Conservation (phyloP, 1,139 yeast species). For the Blastobotrys serpentis region DNA sequence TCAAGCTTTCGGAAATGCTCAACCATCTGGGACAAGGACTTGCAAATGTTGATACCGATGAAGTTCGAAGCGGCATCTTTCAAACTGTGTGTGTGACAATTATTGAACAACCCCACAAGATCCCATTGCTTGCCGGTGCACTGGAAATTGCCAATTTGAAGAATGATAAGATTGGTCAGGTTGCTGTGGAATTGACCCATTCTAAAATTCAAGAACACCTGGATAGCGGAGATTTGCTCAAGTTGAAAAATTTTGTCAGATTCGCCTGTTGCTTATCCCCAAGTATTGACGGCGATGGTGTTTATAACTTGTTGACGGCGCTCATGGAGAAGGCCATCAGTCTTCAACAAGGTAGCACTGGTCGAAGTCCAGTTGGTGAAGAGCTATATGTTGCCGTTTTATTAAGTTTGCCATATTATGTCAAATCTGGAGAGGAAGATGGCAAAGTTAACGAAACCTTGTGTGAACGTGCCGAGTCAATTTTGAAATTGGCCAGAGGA, state of each 20-base stretch:
- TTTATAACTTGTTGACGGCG: conserved; percentile 53
- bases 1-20: conserved; percentile 38
- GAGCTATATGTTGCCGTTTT: conserved; percentile 64
- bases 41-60: conserved; percentile 58
- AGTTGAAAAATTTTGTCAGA: conserved; percentile 67
- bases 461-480: conserved; percentile 12
- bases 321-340: conserved; percentile 58
- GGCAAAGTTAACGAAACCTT: conserved; percentile 15
- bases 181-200: conserved; percentile 68
- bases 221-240: conserved; percentile 56
- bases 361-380: conserved; percentile 53
- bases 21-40: conserved; percentile 59
- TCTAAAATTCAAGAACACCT: conserved; percentile 58
- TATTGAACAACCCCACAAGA: conserved; percentile 88
- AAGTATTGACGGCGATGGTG: conserved; percentile 51
- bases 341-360: conserved; percentile 44
- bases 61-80: conserved; percentile 59
- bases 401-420: conserved; percentile 66
- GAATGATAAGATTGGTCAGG: conserved; percentile 66
- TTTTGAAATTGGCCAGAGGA: conserved; percentile 24
- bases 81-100: conserved; percentile 67
- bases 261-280: conserved; percentile 67
- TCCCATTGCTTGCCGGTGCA: conserved; percentile 67
- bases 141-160: conserved; percentile 66
- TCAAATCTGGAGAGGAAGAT: conserved; percentile 24